Base-by-base conservation (phyloP, 2,329 filamentous ascomycete genomes). In the Stachybotrys chartarum region DNA sequence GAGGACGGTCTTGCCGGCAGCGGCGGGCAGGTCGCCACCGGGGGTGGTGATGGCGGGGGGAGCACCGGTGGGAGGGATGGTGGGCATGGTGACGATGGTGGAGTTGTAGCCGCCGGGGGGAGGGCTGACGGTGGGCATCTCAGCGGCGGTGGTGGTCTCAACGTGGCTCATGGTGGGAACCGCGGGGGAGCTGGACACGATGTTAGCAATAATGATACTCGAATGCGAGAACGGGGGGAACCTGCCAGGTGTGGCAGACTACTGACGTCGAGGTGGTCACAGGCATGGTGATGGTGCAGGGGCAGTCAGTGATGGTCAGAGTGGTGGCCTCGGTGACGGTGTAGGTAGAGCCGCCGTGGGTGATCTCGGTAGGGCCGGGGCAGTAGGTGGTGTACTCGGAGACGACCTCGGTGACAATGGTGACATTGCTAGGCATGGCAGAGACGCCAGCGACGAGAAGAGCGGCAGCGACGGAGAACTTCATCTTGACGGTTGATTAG, bases 341-440 rank as follows among this genome's bases (percentile, higher is more conserved):
- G 80, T 87, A 88, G 74, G 85, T 88, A 70, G 80, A 77, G 73
- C 73, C 76, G 69, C 79, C 81, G 75, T 87, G 78, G 66, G 80
- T 81, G 72, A 90, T 73, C 64, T 76, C 72, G 64, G 87, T 90
- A 61, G 87, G 71, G 62, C 68, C 77, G 24, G 87, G 86, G 83
- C 88, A 91, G 83, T 79, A 89, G 68, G 87, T 91, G 74, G 81
- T 84, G 77, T 82, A 82, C 56, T 76, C 72, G 56, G 83, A 84
- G 61, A 90, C 81, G 61, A 84, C 75, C 78, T 87, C 82, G 63
- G 85, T 90, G 73, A 78, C 79, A 58, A 81, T 82, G 63, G 76
- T 75, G 71, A 80, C 79, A 66, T 67, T 67, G 53, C 59, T 61
- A 59, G 58, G 60, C 60, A 59, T 59, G 70, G 77, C 78, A 66